phyloP scores from a whole-genome alignment of 2,329 filamentous ascomycete genomes.

The Zymoseptoria tritici region DNA sequence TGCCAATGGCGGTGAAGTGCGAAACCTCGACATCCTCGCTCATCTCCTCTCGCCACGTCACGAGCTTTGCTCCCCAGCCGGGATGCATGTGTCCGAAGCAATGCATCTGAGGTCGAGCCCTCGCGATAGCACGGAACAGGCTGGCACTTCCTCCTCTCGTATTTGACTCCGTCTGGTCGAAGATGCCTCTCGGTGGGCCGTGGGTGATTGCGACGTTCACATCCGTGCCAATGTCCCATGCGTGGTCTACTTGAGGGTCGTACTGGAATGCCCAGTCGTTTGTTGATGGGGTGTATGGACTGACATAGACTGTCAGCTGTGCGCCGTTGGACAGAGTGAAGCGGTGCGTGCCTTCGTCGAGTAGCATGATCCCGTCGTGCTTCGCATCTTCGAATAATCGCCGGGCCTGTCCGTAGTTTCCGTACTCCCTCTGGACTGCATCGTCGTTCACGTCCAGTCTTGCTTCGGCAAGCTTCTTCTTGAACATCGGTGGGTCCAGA shows the following conservation, averaged over 20 bases:
- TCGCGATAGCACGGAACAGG: constrained; percentile 44
- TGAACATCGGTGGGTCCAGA: constrained; percentile 36
- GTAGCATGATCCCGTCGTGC: constrained; percentile 43
- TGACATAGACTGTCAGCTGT: constrained; percentile 46
- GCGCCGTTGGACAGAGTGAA: constrained; percentile 46
- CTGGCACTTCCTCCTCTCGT: constrained; percentile 48
- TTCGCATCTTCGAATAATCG: constrained; percentile 29
- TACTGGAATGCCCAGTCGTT: constrained; percentile 49
- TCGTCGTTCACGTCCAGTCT: background rate
- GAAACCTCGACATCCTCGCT: constrained; percentile 13
- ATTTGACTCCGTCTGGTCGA: constrained; percentile 37
- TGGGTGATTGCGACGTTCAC: constrained; percentile 56
- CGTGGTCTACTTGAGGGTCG: constrained; percentile 39
- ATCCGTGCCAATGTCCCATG: constrained; percentile 24
- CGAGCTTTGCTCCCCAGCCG: constrained; percentile 40
- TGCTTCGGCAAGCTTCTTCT: constrained; percentile 5
- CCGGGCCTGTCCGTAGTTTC: constrained; percentile 10
- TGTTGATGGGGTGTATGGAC: constrained; percentile 47
- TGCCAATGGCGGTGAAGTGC: constrained; percentile 43
- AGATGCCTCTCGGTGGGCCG: constrained; percentile 47
- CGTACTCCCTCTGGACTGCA: constrained; percentile 5
- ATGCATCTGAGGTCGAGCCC: constrained; percentile 48
- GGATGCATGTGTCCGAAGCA: constrained; percentile 59
- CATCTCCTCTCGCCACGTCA: constrained; percentile 33
- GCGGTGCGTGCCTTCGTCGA: constrained; percentile 47